Base-by-base conservation (phyloP, 768 basidiomycete species). In the Termitomyces sp. region DNA sequence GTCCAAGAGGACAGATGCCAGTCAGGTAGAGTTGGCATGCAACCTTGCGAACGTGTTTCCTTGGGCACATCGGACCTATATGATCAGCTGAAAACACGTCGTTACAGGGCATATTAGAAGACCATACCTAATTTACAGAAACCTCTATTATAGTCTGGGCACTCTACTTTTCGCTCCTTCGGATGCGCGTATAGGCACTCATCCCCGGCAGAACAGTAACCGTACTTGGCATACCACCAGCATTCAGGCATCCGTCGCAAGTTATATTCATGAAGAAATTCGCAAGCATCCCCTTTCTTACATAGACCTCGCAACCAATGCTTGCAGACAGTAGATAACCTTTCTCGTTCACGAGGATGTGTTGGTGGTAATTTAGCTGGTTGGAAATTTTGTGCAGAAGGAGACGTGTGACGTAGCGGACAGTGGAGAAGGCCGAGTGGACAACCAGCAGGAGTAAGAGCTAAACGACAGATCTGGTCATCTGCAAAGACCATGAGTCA, bases 191-290 rank as follows among this genome's bases (percentile, higher is more conserved):
- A 99, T 63, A 99, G 77, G 70, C 97, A 99, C 72, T 98, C 95
- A 64, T 96, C 94, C 56, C 97, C 96, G 20, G 94, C 88, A 26
- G 92, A 92, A 71, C 97, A 98, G 72, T 94, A 98, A 16, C 97
- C 97, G 66, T 94, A 95, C 72, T 96, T 97, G 52, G 92, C 92
- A 71, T 87, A 98, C 94, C 94, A 98, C 88, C 94, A 97, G 67
- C 97, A 98, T 70, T 98, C 93, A 6, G 97, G 97, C 95, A 98
- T 98, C 60, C 92, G 88, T 58, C 97, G 77, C 51, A 99, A 81
- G 70, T 98, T 97, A 77, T 98, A 99, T 75, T 98, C 97, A 74
- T 99, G 97, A 69, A 98, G 81, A 72, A 98, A 99, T 75, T 98
- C 97, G 75, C 97, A 99, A 26, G 90, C 88, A 68, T 95, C 91